phyloP scores from a whole-genome alignment of 1,284 basidiomycete species.

The Abortiporus biennis region DNA sequence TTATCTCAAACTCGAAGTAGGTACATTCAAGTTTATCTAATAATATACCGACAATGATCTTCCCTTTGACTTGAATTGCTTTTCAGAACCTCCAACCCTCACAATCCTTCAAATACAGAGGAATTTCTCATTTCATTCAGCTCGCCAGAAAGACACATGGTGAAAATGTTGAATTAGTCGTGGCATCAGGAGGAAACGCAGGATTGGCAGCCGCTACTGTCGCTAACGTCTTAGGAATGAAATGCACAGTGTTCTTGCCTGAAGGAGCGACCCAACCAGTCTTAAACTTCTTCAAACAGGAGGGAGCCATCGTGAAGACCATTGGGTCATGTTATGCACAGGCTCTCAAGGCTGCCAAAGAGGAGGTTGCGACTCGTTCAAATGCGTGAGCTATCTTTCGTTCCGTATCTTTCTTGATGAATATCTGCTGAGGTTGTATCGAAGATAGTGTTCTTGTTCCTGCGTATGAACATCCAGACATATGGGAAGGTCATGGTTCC shows the following conservation, averaged over 20 bases:
- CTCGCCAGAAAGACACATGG: constrained; percentile 44
- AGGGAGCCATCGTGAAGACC: constrained; percentile 50
- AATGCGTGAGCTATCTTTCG: constrained; percentile 40
- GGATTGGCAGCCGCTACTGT: constrained; percentile 64
- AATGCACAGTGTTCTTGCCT: constrained; percentile 65
- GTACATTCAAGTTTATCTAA: not conserved
- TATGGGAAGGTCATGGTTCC: constrained; percentile 72
- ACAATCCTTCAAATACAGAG: constrained; percentile 72
- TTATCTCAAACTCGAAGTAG: constrained; percentile 65
- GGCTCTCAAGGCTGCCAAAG: constrained; percentile 42
- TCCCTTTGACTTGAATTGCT: not conserved
- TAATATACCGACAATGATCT: not conserved
- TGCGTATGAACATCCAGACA: constrained; percentile 57
- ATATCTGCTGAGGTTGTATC: not conserved
- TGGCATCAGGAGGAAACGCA: constrained; percentile 72
- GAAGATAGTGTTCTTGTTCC: constrained; percentile 52
- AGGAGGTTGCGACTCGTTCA: constrained; percentile 34
- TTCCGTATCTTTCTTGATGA: not conserved
- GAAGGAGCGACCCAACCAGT: constrained; percentile 41
- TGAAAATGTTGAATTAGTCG: constrained; percentile 48
- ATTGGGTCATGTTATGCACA: constrained; percentile 52
- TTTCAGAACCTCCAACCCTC: constrained; percentile 62
- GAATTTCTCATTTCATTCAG: constrained; percentile 57
- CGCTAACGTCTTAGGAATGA: constrained; percentile 44
- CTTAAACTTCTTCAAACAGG: constrained; percentile 39